Evolutionary conservation across 306 rosid species (phyloP).

Genomic region (Rosa persica): DNA sequence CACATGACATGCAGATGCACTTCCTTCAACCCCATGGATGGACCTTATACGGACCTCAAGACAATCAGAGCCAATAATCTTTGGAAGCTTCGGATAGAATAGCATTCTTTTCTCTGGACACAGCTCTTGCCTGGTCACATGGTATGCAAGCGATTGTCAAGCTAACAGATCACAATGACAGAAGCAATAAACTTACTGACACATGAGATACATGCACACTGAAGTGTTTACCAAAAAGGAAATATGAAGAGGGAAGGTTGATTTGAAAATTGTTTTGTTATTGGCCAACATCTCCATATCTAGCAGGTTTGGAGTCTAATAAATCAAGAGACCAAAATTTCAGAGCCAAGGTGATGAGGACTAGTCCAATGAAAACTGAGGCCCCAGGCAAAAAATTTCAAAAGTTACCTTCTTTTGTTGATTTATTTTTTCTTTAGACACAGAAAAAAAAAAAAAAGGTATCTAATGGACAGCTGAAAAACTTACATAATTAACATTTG

Average conservation of each 20-base stretch:
- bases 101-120: conserved; percentile 97
- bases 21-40: conserved; percentile 57
- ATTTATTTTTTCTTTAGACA: neutral
- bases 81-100: conserved; percentile 86
- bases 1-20: conserved; percentile 63
- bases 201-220: neutral
- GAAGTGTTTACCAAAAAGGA: neutral
- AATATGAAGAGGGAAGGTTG: too few species aligned
- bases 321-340: neutral
- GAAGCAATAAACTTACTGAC: conserved; percentile 12
- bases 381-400: neutral
- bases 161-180: neutral
- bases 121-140: conserved; percentile 66
- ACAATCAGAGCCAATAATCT: conserved; percentile 76
- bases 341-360: neutral
- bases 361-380: neutral
- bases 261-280: too few species aligned
- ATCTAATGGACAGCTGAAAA: neutral
- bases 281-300: too few species aligned
- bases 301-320: conserved; percentile 4
- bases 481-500: neutral
- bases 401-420: neutral
- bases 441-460: neutral
- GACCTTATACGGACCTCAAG: conserved; percentile 75
- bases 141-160: conserved; percentile 22